Conservation (phyloP, 805 yeast genomes). For the Schwanniomyces vanrijiae region DNA sequence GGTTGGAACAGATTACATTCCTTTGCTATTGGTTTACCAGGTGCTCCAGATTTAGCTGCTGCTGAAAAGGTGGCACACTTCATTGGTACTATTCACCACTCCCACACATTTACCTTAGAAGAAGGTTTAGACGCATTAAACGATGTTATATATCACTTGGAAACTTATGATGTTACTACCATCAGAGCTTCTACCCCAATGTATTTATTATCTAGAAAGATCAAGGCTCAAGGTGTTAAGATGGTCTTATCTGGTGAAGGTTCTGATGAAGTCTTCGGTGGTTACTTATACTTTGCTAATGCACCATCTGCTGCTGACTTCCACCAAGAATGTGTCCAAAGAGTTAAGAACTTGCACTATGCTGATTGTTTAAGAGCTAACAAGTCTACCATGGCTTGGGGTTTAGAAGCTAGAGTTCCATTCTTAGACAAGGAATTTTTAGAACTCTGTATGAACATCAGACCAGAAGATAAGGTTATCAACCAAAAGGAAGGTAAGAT, state of each 20-base stretch:
- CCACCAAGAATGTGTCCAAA: slow-evolving; percentile 92
- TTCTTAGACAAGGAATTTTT: slow-evolving; percentile 94
- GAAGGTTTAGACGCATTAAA: slow-evolving; percentile 95
- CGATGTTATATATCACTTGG: slow-evolving; percentile 94
- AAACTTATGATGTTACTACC: slow-evolving; percentile 97
- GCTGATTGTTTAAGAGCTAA: slow-evolving; percentile 98
- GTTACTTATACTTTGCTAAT: slow-evolving; percentile 93
- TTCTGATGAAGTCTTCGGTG: slow-evolving; percentile 98
- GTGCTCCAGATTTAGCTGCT: slow-evolving; percentile 96
- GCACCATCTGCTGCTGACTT: slow-evolving; percentile 93
- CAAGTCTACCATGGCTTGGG: slow-evolving; percentile 99
- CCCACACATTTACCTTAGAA: slow-evolving; percentile 93
- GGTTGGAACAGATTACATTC: slow-evolving; percentile 85
- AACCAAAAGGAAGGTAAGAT: slow-evolving; percentile 68
- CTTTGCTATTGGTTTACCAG: slow-evolving; percentile 94
- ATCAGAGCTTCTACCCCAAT: slow-evolving; percentile 99
- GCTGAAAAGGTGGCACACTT: slow-evolving; percentile 95
- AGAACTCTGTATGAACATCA: slow-evolving; percentile 90
- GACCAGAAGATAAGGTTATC: slow-evolving; percentile 90
- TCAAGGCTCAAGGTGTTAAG: slow-evolving; percentile 99
- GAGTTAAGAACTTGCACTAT: slow-evolving; percentile 95
- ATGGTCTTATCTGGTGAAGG: slow-evolving; percentile 99
- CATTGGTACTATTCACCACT: slow-evolving; percentile 96
- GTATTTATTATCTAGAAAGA: slow-evolving; percentile 93
- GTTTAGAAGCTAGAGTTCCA: slow-evolving; percentile 99